Conservation (phyloP, 768 basidiomycete species). For the Trametes maxima region DNA sequence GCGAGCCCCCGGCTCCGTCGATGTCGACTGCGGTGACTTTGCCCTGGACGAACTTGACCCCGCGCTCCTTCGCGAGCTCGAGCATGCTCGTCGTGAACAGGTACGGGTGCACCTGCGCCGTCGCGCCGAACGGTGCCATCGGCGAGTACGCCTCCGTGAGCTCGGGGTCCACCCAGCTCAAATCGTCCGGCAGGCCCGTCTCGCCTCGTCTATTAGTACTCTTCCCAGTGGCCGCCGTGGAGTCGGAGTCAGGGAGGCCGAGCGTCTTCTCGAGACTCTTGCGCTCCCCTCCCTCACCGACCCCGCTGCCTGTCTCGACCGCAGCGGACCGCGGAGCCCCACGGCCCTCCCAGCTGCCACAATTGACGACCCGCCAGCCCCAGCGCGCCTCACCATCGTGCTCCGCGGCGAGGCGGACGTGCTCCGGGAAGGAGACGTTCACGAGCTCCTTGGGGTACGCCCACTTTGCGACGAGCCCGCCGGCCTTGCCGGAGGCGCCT, state of each 20-base stretch:
- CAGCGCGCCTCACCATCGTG: constrained; percentile 72
- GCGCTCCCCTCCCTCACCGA: constrained; percentile 35
- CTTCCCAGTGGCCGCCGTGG: background rate
- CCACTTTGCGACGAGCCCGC: constrained; percentile 81
- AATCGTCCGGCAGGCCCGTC: constrained; percentile 35
- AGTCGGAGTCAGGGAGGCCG: constrained; percentile 39
- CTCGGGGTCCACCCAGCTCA: constrained; percentile 41
- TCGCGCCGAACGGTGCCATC: constrained; percentile 58
- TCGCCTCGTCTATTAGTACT: constrained; percentile 8
- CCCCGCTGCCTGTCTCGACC: constrained; percentile 27
- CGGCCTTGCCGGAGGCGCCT: constrained; percentile 84
- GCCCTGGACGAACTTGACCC: constrained; percentile 51
- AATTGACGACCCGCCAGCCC: constrained; percentile 82
- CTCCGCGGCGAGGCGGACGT: constrained; percentile 68
- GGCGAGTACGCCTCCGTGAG: constrained; percentile 63
- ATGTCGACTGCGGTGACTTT: constrained; percentile 50
- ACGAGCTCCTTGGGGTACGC: constrained; percentile 76
- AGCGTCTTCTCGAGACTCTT: constrained; percentile 60
- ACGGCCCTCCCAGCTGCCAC: constrained; percentile 72
- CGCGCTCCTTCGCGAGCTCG: constrained; percentile 57
- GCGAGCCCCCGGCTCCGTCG: constrained; percentile 32
- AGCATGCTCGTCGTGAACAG: constrained; percentile 75
- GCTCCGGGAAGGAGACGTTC: constrained; percentile 71
- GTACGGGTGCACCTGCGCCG: constrained; percentile 79
- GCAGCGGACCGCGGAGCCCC: constrained; percentile 38